Conservation (phyloP, 1,284 basidiomycete genomes). For the Austroboletus novae-zelandiae region DNA sequence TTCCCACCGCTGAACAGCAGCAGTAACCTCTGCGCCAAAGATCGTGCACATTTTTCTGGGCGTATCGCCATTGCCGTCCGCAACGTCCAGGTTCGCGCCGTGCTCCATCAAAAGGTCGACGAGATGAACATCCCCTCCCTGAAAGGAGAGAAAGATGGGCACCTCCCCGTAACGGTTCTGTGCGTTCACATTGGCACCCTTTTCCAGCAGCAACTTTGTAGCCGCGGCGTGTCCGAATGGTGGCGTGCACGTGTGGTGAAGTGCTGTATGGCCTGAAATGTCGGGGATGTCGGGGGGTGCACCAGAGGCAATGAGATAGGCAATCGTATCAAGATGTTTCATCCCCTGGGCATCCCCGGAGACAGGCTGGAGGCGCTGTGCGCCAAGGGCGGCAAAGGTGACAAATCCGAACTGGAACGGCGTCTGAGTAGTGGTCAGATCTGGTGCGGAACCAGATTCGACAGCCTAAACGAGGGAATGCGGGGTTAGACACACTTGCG, state of each 20-base stretch:
- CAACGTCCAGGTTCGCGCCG: constrained; percentile 44
- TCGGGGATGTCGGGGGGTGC: constrained; percentile 43
- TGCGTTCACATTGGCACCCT: constrained; percentile 44
- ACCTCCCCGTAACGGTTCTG: constrained; percentile 49
- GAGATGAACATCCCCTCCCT: constrained; percentile 32
- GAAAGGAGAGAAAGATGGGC: constrained; percentile 39
- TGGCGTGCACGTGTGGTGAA: constrained; percentile 43
- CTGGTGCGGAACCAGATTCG: constrained; percentile 39
- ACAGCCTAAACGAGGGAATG: constrained; percentile 32
- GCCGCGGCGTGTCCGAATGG: constrained; percentile 30
- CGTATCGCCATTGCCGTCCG: constrained; percentile 44
- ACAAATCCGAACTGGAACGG: constrained; percentile 48
- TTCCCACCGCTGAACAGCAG: constrained; percentile 47
- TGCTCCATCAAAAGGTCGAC: constrained; percentile 50
- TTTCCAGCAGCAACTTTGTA: constrained; percentile 38
- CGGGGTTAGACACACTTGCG: background rate
- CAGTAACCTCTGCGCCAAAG: constrained; percentile 47
- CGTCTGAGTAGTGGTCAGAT: constrained; percentile 44
- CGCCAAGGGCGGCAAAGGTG: constrained; percentile 42
- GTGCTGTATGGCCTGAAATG: constrained; percentile 48
- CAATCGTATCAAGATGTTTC: constrained; percentile 38
- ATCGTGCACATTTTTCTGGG: constrained; percentile 33
- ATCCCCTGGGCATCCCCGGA: constrained; percentile 5
- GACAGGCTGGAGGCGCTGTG: constrained; percentile 34
- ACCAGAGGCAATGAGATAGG: constrained; percentile 43